Evolutionary conservation across 345 rosid species (phyloP).

Genomic region (Linum lewisii): DNA sequence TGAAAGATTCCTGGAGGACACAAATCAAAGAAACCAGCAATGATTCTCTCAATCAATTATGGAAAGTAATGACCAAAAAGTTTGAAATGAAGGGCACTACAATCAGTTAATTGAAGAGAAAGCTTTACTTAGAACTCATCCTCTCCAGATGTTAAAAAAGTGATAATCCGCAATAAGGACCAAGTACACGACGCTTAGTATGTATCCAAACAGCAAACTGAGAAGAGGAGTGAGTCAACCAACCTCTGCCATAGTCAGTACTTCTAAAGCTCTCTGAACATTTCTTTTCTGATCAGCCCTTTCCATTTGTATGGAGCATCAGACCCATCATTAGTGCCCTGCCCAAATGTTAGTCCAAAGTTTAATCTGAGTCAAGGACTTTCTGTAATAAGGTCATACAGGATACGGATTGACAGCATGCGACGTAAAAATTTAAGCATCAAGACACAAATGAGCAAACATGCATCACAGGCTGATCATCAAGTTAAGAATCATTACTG

Average conservation of each 20-base stretch:
- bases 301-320: slow-evolving; percentile 83
- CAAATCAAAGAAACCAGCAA: slow-evolving; percentile 6
- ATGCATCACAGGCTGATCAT: neutral
- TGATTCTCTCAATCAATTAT: slow-evolving; percentile 1
- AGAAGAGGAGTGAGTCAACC: slow-evolving; percentile 13
- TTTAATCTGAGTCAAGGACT: slow-evolving; percentile 1
- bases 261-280: slow-evolving; percentile 79
- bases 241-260: slow-evolving; percentile 90
- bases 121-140: too few species aligned
- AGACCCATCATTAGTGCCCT: slow-evolving; percentile 93
- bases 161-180: too few species aligned
- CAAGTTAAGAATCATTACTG: slow-evolving; percentile 31
- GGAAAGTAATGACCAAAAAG: neutral
- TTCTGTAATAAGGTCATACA: neutral
- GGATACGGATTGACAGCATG: too few species aligned
- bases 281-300: slow-evolving; percentile 40
- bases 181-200: too few species aligned
- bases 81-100: too few species aligned
- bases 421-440: too few species aligned
- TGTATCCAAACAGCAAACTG: neutral
- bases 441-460: neutral
- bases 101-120: too few species aligned
- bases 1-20: slow-evolving; percentile 65
- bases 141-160: too few species aligned
- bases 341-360: slow-evolving; percentile 14